A percentile compares a stretch with the other conserved stretches of the same genome.
Conservation (phyloP, 2,329 filamentous ascomycete genomes). For the Monilinia laxa region DNA sequence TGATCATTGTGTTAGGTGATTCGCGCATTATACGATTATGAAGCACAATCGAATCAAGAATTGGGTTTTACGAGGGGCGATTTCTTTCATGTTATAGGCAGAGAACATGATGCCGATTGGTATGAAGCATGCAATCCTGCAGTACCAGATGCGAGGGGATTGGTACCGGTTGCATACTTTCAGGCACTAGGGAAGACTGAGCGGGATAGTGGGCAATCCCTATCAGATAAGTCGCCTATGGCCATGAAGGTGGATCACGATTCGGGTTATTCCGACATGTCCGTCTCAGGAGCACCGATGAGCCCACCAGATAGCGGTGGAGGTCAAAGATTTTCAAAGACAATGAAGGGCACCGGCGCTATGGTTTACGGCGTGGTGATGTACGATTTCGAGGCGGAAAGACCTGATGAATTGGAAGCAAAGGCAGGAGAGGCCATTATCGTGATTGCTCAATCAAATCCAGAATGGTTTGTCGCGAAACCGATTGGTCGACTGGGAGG, state of each 20-base stretch:
- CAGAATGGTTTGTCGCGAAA: conserved; percentile 99
- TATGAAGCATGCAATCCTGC: conserved; percentile 98
- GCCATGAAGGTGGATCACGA: conserved; percentile 72
- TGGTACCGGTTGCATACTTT: conserved; percentile 93
- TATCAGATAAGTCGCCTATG: conserved; percentile 55
- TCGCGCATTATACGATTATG: conserved; percentile 91
- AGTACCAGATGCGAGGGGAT: conserved; percentile 79
- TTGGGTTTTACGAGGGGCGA: conserved; percentile 92
- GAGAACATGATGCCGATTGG: conserved; percentile 93
- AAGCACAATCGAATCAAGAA: conserved; percentile 72
- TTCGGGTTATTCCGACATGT: conserved; percentile 76
- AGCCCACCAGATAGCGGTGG: conserved; percentile 37
- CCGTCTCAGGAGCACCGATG: conserved; percentile 40
- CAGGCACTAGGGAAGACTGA: conserved; percentile 90
- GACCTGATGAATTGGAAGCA: conserved; percentile 93
- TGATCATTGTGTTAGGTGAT: conserved; percentile 67
- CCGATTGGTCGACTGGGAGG: conserved; percentile 97
- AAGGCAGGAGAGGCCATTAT: conserved; percentile 96
- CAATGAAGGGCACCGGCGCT: conserved; percentile 66
- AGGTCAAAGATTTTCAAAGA: conserved; percentile 40
- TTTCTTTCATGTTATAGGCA: conserved; percentile 96
- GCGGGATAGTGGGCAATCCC: conserved; percentile 70
- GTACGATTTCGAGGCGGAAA: conserved; percentile 93
- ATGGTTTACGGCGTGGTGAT: conserved; percentile 97
- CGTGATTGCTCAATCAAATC: conserved; percentile 96